These are phyloP conservation scores for Kwoniella sp. DNA, from an alignment of 768 basidiomycete species.

Conservation along the genomic window DNA sequence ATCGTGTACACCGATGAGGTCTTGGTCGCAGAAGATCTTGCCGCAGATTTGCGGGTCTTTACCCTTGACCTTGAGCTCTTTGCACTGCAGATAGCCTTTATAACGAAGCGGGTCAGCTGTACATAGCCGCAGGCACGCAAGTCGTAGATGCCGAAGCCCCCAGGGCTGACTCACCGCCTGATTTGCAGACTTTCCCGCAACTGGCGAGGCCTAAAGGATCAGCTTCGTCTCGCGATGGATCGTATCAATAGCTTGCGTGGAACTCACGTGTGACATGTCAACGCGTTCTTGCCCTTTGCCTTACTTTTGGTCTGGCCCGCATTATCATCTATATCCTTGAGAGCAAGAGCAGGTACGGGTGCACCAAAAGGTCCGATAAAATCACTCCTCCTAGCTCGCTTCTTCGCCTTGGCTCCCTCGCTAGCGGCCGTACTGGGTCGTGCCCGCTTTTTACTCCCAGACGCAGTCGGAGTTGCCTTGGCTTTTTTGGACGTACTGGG, in stretches of 20 bases:
- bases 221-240: background rate
- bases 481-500: too few relatives aligned
- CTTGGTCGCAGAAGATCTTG: constrained; percentile 4
- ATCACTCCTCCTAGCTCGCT: constrained; percentile 14
- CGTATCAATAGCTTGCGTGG: too few relatives aligned
- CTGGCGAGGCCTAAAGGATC: background rate
- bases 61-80: constrained; percentile 5
- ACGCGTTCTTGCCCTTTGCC: constrained; percentile 1
- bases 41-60: background rate
- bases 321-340: background rate
- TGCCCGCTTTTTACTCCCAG: background rate
- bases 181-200: constrained; percentile 9
- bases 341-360: background rate
- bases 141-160: too few relatives aligned
- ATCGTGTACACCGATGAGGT: constrained; percentile 4
- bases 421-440: background rate
- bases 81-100: constrained; percentile 4
- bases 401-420: constrained; percentile 6
- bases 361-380: background rate
- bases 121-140: too few relatives aligned
- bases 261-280: constrained; percentile 14
- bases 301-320: constrained; percentile 1
- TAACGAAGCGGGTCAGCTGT: background rate
- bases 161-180: constrained; percentile 2
- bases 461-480: too few relatives aligned